These are phyloP conservation scores for Claviceps maximensis DNA, from an alignment of 2,329 filamentous ascomycete genomes.

Conservation along the genomic window DNA sequence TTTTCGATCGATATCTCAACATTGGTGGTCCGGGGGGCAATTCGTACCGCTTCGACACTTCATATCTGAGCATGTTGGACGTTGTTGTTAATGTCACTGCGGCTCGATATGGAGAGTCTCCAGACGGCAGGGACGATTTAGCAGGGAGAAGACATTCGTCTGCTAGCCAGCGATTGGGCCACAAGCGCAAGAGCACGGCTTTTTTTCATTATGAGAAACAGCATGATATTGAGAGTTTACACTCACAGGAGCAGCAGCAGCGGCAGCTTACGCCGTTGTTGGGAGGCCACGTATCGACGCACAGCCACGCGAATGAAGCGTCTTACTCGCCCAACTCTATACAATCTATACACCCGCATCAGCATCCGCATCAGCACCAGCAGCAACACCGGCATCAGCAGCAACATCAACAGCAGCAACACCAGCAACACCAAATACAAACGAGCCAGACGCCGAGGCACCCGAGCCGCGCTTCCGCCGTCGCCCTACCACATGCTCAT, in stretches of 20 bases:
- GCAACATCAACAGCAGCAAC: background rate
- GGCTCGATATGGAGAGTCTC: conserved; percentile 41
- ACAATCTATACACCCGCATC: background rate
- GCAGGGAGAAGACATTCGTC: conserved; percentile 8
- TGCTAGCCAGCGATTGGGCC: conserved; percentile 14
- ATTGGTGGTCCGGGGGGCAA: conserved; percentile 45
- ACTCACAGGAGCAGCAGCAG: background rate
- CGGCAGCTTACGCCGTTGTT: background rate
- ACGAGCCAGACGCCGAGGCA: conserved; percentile 10
- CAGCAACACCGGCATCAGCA: background rate
- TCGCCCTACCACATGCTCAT: background rate
- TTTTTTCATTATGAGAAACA: conserved; percentile 1
- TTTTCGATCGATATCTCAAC: conserved; percentile 65
- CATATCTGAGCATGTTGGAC: conserved; percentile 60
- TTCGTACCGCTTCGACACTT: conserved; percentile 53
- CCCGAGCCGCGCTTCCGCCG: background rate
- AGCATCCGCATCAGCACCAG: background rate
- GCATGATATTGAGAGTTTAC: background rate
- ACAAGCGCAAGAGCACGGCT: conserved; percentile 34
- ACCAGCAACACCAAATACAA: background rate
- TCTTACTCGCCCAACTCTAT: background rate
- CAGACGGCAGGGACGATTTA: conserved; percentile 25
- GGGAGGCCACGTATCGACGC: background rate
- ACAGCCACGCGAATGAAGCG: background rate
- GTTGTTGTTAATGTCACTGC: conserved; percentile 46